phyloP scores from a whole-genome alignment of 441 rosid genomes.

The Pelargonium australe region DNA sequence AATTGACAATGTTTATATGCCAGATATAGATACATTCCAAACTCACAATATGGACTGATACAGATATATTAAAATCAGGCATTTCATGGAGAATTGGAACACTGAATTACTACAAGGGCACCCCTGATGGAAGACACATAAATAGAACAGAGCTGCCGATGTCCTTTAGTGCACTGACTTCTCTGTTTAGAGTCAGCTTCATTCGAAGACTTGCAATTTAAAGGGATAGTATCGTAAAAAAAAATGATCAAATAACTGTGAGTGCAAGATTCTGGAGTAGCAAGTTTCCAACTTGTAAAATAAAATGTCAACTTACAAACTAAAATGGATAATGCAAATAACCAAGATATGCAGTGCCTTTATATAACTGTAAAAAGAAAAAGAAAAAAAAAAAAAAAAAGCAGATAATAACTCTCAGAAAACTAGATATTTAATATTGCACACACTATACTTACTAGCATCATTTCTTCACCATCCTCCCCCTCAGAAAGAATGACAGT shows the following conservation, averaged over 20 bases:
- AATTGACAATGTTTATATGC: not conserved
- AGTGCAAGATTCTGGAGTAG: not conserved
- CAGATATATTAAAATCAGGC: not conserved
- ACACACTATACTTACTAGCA: slow-evolving; percentile 39
- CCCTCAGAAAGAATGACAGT: slow-evolving; percentile 38
- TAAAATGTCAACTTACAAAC: not conserved
- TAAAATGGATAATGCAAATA: not conserved
- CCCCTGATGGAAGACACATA: slow-evolving; percentile 1
- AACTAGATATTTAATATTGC: not conserved
- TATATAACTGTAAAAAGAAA: not conserved
- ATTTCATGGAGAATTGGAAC: not conserved
- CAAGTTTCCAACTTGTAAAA: not conserved
- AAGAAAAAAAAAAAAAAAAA: not conserved
- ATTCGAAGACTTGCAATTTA: not conserved
- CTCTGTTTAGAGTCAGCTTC: not conserved
- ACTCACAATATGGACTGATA: not conserved
- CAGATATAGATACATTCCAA: not conserved
- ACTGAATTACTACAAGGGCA: not conserved
- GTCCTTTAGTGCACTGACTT: not conserved
- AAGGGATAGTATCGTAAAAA: not conserved
- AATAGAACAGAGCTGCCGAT: not conserved
- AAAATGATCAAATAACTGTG: not conserved
- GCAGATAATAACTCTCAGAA: not conserved
- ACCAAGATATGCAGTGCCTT: not conserved
- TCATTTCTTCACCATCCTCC: slow-evolving; percentile 50